Base-by-base conservation (phyloP, 78 protist species). In the Neovahlkampfia damariscottae region DNA sequence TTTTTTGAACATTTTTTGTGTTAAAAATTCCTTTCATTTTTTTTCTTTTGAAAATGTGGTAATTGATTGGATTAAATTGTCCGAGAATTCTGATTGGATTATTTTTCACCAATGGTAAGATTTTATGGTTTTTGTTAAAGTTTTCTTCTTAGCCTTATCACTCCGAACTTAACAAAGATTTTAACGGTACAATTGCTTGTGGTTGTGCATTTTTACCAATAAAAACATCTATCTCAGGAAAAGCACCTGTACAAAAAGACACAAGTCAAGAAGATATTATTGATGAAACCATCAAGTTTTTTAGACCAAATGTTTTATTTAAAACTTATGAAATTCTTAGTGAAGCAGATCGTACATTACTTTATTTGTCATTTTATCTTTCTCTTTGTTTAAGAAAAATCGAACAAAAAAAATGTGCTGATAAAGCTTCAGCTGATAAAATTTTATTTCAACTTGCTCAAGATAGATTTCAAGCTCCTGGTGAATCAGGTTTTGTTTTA, bases 251-350 rank as follows among this genome's bases (percentile, higher is more conserved):
- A 19, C 34, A 50, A 50, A 50, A 50, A 19, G 19, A 50, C 19
- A 19, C 62, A 50, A 19, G 19, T n/a, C 62, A 50, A 50, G 62
- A 30, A 38, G 97, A 94, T 81, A 84, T 91, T 76, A 79, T 95
- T 31, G 98, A 92, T 58, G 98, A 95, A 81, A 87, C 93, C 9
- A 37, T 95, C 38, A 78, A 39, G 5, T 74, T 67, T 40, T 95
- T 83, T 88, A 84, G 88, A 78, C 96, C 98, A 3, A 95, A 95
- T 75, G 86, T 95, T 38, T 78, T 95, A 38, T 90, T 93, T 86
- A 73, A 85, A 70, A 84, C 85, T 72, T 95, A 84, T 76, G 94
- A 93, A 29, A 81, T 92, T 39, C 34, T n/a, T 19, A 19, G 19
- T 50, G 62, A 19, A 50, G 94, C 92, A 31, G 98, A 95, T 75